phyloP scores from a whole-genome alignment of 2,329 filamentous ascomycete genomes.

The Stagonosporopsis cucurbitacearum region DNA sequence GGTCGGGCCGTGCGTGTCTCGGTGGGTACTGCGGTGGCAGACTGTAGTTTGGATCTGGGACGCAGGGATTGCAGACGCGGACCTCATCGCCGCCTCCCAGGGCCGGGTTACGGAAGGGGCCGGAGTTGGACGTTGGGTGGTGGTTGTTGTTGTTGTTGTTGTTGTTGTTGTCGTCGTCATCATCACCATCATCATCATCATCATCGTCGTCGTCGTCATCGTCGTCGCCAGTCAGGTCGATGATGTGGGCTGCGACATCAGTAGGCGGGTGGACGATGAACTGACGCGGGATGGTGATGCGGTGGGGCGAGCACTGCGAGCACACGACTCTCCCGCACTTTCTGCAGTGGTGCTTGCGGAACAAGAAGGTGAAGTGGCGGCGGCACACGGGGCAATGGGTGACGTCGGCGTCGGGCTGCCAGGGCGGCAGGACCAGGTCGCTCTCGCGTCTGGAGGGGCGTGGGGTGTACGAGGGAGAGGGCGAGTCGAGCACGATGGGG shows the following conservation, averaged over 20 bases:
- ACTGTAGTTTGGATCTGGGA: conserved; percentile 70
- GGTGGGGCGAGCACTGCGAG: conserved; percentile 85
- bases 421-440: conserved; percentile 70
- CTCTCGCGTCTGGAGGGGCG: conserved; percentile 37
- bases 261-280: conserved; percentile 80
- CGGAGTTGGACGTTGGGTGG: conserved; percentile 36
- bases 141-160: conserved; percentile 43
- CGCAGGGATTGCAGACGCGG: conserved; percentile 74
- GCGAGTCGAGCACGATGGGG: conserved; percentile 32
- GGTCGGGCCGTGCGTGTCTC: conserved; percentile 10
- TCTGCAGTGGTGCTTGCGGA: conserved; percentile 91
- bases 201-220: conserved; percentile 35
- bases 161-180: conserved; percentile 48
- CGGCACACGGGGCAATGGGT: conserved; percentile 84
- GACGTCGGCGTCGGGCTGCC: conserved; percentile 89
- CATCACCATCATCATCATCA: conserved; percentile 46
- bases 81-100: conserved; percentile 72
- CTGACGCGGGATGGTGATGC: conserved; percentile 91
- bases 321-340: conserved; percentile 96
- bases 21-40: conserved; percentile 59
- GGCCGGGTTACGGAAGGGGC: conserved; percentile 53
- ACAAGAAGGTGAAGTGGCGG: conserved; percentile 80
- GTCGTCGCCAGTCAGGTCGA: conserved; percentile 56
- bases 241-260: conserved; percentile 34
- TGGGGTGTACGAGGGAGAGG: conserved; percentile 19